These are phyloP conservation scores for Colletotrichum kahawae DNA, from an alignment of 2,329 filamentous ascomycete species.

Conservation along the genomic window DNA sequence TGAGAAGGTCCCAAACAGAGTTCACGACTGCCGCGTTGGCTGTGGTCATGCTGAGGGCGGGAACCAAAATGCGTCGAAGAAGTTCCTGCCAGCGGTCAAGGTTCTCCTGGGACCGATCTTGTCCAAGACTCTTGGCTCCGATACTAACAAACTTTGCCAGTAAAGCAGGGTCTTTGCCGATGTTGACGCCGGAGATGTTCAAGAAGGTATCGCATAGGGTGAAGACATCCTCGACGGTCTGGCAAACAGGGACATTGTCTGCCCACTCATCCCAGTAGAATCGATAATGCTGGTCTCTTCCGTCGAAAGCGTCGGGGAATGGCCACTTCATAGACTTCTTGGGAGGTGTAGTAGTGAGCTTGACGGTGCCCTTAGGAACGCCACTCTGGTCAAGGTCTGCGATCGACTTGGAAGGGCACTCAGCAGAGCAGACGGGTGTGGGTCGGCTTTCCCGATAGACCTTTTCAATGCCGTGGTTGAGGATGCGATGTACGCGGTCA, in stretches of 20 bases:
- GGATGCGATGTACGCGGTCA: slow-evolving; percentile 81
- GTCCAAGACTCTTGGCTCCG: slow-evolving; percentile 73
- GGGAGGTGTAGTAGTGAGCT: slow-evolving; percentile 61
- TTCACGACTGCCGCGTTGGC: slow-evolving; percentile 85
- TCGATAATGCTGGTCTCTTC: slow-evolving; percentile 77
- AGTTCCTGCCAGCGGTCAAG: slow-evolving; percentile 82
- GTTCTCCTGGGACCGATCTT: slow-evolving; percentile 75
- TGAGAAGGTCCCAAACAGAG: slow-evolving; percentile 84
- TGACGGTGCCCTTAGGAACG: slow-evolving; percentile 72
- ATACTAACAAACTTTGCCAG: slow-evolving; percentile 86
- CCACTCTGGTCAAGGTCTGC: slow-evolving; percentile 67
- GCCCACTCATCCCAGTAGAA: slow-evolving; percentile 99
- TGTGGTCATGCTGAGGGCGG: slow-evolving; percentile 84
- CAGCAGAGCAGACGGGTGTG: slow-evolving; percentile 29
- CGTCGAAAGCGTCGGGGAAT: slow-evolving; percentile 77
- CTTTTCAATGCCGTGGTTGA: slow-evolving; percentile 81
- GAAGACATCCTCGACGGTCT: slow-evolving; percentile 89
- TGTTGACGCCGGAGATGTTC: slow-evolving; percentile 85
- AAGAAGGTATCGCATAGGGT: slow-evolving; percentile 83
- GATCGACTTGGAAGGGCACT: slow-evolving; percentile 50
- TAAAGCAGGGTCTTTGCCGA: slow-evolving; percentile 81
- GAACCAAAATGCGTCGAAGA: slow-evolving; percentile 82
- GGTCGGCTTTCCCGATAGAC: slow-evolving; percentile 61
- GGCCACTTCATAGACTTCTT: slow-evolving; percentile 82
- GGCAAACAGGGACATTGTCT: slow-evolving; percentile 91